Evolutionary conservation across 192 early-diverging fungal species (phyloP).

Genomic region (Gigaspora rosea): DNA sequence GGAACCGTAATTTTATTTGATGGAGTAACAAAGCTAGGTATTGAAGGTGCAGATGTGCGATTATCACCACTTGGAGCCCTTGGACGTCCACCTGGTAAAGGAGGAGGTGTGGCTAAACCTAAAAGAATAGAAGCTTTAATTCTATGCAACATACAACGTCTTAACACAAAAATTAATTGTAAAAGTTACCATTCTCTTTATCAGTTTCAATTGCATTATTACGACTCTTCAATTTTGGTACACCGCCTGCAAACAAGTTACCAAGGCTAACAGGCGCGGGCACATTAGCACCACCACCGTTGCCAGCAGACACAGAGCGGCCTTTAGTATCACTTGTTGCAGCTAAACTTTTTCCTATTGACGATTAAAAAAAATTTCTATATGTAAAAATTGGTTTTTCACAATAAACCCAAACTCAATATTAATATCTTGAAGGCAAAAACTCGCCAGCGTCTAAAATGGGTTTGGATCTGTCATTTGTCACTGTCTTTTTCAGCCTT

Average conservation of each 20-base stretch:
- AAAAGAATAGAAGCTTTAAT: neutral
- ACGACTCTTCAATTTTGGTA: constrained; percentile 64
- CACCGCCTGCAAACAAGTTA: constrained; percentile 62
- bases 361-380: neutral
- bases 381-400: too few species aligned
- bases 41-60: neutral
- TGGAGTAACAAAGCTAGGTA: constrained; percentile 9
- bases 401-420: too few species aligned
- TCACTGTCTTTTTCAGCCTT: constrained; percentile 65
- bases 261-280: constrained; percentile 51
- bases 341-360: constrained; percentile 14
- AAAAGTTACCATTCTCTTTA: constrained; percentile 18
- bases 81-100: constrained; percentile 30
- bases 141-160: neutral
- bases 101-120: constrained; percentile 29
- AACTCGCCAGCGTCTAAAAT: constrained; percentile 41
- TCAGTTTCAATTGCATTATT: constrained; percentile 55
- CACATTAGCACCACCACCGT: constrained; percentile 31
- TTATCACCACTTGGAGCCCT: constrained; percentile 22
- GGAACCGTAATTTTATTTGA: neutral
- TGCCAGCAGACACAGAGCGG: constrained; percentile 36
- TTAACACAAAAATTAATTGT: constrained; percentile 19
- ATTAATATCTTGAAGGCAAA: too few species aligned
- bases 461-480: constrained; percentile 73
- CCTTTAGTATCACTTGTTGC: constrained; percentile 28